Evolutionary conservation across 306 rosid genomes (phyloP).

Genomic region (Leucaena leucocephala): DNA sequence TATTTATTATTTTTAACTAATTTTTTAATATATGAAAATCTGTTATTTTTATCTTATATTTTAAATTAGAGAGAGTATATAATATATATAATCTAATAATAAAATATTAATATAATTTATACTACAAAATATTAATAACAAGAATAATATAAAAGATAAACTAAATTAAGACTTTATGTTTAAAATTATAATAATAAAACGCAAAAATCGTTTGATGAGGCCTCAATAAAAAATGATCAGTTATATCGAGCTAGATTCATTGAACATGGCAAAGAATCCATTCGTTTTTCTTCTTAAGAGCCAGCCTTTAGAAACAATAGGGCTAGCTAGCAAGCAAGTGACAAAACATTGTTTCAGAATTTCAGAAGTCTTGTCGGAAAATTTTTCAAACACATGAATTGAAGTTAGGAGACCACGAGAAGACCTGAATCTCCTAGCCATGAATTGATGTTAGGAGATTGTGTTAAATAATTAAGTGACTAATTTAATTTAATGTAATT

Average conservation of each 20-base stretch:
- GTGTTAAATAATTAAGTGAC: not conserved
- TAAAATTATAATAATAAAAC: too few species aligned
- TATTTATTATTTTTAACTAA: too few species aligned
- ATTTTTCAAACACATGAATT: conserved; percentile 32
- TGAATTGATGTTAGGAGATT: not conserved
- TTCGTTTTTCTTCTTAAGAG: conserved; percentile 13
- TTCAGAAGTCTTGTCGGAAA: conserved; percentile 15
- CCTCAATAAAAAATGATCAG: not conserved
- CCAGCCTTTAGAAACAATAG: not conserved
- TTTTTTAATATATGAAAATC: too few species aligned
- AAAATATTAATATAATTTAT: too few species aligned
- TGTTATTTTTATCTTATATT: too few species aligned
- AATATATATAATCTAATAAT: too few species aligned
- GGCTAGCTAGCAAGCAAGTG: conserved; percentile 7
- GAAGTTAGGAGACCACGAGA: conserved; percentile 33
- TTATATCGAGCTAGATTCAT: conserved; percentile 22
- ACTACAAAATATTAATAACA: too few species aligned
- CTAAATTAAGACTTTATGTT: too few species aligned
- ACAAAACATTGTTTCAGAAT: conserved; percentile 24
- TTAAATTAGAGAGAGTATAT: too few species aligned
- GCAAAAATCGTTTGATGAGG: not conserved
- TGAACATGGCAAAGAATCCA: conserved; percentile 24
- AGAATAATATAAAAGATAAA: too few species aligned
- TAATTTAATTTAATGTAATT: not conserved
- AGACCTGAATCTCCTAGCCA: not conserved